Percentiles rank a stretch among this genome's conserved stretches.
Evolutionary conservation across 2,329 filamentous ascomycete genomes (phyloP).

Genomic region (Geosmithia flava): DNA sequence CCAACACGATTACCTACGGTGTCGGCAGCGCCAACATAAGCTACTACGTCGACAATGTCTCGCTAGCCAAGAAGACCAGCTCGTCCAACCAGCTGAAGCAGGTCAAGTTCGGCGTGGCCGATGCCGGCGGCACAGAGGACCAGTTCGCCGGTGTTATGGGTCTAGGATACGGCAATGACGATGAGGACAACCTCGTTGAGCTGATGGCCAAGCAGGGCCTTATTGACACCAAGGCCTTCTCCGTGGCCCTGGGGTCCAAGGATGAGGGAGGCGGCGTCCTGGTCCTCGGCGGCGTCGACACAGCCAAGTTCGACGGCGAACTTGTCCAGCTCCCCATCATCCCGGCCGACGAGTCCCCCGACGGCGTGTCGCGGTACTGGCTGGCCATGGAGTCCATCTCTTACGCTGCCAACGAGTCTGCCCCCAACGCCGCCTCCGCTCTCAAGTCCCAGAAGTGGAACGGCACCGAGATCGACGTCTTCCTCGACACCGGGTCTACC

Average conservation of each 20-base stretch:
- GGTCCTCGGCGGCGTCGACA: constrained; percentile 57
- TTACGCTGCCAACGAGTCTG: constrained; percentile 4
- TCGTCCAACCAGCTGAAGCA: constrained; percentile 17
- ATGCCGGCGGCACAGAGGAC: constrained; percentile 24
- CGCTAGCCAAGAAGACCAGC: constrained; percentile 14
- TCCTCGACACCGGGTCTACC: constrained; percentile 61
- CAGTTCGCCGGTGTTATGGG: constrained; percentile 54
- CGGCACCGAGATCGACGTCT: constrained; percentile 36
- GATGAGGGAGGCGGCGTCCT: constrained; percentile 48
- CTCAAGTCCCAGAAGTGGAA: constrained; percentile 12
- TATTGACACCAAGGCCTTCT: constrained; percentile 51
- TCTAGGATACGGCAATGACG: constrained; percentile 51
- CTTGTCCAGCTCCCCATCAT: constrained; percentile 52
- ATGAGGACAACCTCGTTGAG: constrained; percentile 40
- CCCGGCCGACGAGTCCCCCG: constrained; percentile 39
- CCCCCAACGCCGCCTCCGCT: not conserved
- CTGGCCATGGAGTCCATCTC: constrained; percentile 31
- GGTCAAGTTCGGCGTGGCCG: constrained; percentile 56
- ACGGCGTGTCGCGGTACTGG: constrained; percentile 39
- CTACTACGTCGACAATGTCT: constrained; percentile 34
- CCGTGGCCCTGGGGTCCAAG: constrained; percentile 51
- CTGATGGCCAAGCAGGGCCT: constrained; percentile 34
- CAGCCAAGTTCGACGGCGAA: constrained; percentile 46
- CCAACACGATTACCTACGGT: constrained; percentile 33
- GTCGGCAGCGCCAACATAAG: constrained; percentile 36